Evolutionary conservation across 2,329 filamentous ascomycete genomes (phyloP).

Genomic region (Epichloe baconii): DNA sequence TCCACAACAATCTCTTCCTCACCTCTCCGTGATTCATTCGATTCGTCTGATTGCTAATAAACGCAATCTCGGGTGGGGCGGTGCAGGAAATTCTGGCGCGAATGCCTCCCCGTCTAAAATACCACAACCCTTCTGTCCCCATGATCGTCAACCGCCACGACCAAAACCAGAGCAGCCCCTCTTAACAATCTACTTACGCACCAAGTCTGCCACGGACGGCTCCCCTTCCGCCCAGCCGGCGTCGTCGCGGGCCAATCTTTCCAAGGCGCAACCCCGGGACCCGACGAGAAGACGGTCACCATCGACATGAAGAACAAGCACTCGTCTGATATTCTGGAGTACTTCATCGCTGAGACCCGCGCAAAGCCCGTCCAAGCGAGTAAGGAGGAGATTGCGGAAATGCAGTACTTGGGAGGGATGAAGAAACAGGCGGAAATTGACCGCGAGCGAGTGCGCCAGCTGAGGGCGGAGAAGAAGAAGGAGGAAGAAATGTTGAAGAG

Average conservation of each 20-base stretch:
- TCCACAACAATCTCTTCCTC: conserved; percentile 13
- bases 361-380: conserved; percentile 44
- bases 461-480: conserved; percentile 43
- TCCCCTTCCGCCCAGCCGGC: conserved; percentile 25
- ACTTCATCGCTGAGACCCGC: conserved; percentile 49
- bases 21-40: not conserved
- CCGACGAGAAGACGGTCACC: conserved; percentile 36
- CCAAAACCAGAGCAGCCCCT: conserved; percentile 39
- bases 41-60: conserved; percentile 8
- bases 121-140: conserved; percentile 74
- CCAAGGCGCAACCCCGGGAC: conserved; percentile 35
- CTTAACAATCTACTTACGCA: conserved; percentile 53
- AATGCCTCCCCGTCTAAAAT: conserved; percentile 77
- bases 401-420: conserved; percentile 44
- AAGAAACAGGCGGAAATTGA: conserved; percentile 38
- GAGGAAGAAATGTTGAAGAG: conserved; percentile 41
- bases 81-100: conserved; percentile 74
- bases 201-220: conserved; percentile 16
- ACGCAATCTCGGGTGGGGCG: not conserved
- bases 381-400: conserved; percentile 43
- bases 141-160: conserved; percentile 67
- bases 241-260: conserved; percentile 34
- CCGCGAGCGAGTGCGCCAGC: conserved; percentile 36
- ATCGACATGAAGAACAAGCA: conserved; percentile 52
- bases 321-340: conserved; percentile 48